Percentiles rank a stretch among this genome's conserved stretches.
phyloP scores from a whole-genome alignment of 208 protist genomes.

The Leishmania aethiopica region DNA sequence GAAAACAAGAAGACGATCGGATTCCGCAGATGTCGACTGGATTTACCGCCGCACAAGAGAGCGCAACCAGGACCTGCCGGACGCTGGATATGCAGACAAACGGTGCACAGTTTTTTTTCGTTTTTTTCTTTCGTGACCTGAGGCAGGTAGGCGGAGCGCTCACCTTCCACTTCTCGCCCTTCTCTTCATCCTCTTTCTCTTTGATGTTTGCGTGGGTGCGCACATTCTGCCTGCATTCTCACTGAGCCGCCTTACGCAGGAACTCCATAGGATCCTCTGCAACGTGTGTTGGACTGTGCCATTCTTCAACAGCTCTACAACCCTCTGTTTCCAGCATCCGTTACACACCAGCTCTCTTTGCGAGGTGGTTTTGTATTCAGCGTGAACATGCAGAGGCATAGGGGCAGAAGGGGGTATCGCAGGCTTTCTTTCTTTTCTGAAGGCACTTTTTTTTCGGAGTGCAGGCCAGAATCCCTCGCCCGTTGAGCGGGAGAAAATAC shows the following conservation, averaged over 20 bases:
- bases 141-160: not conserved
- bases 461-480: not conserved
- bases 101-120: not conserved
- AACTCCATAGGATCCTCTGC: not conserved
- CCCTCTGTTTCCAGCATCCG: not conserved
- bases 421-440: not conserved
- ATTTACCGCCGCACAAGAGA: not conserved
- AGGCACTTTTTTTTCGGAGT: not conserved
- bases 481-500: too few species aligned
- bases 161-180: not conserved
- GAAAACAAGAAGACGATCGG: not conserved
- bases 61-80: not conserved
- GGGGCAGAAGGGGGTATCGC: not conserved
- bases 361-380: not conserved
- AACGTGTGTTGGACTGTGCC: not conserved
- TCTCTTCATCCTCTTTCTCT: not conserved
- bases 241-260: constrained; percentile 2
- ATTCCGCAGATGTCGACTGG: not conserved
- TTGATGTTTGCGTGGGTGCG: not conserved
- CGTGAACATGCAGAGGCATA: not conserved
- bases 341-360: not conserved
- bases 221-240: not conserved
- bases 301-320: not conserved
- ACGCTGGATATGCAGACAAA: not conserved
- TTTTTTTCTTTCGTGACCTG: not conserved